These are phyloP conservation scores for Botrytis hyacinthi DNA, from an alignment of 2,329 filamentous ascomycete species.

Conservation along the genomic window DNA sequence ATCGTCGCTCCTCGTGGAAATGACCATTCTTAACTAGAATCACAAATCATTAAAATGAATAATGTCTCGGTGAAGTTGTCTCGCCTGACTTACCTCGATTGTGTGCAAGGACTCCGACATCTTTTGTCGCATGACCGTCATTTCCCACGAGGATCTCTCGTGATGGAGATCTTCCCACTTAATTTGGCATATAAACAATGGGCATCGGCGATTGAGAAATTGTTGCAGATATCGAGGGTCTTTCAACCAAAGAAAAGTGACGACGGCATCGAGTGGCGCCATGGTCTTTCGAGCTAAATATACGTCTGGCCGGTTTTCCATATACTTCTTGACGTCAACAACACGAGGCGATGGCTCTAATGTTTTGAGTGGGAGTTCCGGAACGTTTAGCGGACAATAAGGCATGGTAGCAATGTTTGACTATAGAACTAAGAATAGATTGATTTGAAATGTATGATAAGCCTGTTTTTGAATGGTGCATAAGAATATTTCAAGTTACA, in stretches of 20 bases:
- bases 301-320: not conserved
- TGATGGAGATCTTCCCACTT: not conserved
- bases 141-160: not conserved
- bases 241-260: slow-evolving; percentile 9
- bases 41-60: not conserved
- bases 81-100: not conserved
- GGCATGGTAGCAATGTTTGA: not conserved
- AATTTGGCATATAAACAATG: not conserved
- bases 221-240: slow-evolving; percentile 2
- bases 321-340: not conserved
- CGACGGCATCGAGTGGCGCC: slow-evolving; percentile 6
- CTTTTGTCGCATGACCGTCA: not conserved
- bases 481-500: not conserved
- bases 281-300: not conserved
- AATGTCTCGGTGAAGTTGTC: not conserved
- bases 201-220: slow-evolving; percentile 10
- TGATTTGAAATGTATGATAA: not conserved
- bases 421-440: not conserved
- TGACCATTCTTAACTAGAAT: not conserved
- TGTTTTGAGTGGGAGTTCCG: not conserved
- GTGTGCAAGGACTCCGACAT: not conserved
- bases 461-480: not conserved
- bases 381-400: not conserved
- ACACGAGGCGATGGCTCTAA: slow-evolving; percentile 2
- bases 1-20: not conserved